Conservation (phyloP, 2,329 filamentous ascomycete species). For the Xylariales sp. region DNA sequence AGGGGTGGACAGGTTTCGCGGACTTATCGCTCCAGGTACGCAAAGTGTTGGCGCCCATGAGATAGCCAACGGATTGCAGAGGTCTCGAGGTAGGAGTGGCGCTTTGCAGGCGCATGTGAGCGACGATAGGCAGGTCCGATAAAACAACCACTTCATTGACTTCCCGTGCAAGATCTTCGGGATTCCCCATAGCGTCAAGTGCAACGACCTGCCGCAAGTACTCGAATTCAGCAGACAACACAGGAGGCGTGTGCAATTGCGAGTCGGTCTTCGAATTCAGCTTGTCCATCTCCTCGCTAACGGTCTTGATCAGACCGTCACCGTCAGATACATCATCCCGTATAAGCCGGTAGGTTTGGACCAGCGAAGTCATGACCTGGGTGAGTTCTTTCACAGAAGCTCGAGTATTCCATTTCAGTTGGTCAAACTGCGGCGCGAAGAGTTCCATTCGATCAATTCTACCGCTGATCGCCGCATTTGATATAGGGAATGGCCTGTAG, state of each 20-base stretch:
- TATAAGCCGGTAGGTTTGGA: conserved; percentile 52
- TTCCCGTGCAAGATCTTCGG: conserved; percentile 17
- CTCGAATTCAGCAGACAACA: conserved; percentile 53
- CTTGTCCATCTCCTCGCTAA: conserved; percentile 46
- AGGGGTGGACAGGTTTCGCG: conserved; percentile 31
- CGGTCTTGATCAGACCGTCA: conserved; percentile 42
- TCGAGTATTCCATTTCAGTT: conserved; percentile 53
- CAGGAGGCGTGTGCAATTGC: conserved; percentile 39
- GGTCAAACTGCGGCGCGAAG: conserved; percentile 56
- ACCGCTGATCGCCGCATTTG: conserved; percentile 39
- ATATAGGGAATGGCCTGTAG: conserved; percentile 60
- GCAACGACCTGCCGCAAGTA: conserved; percentile 47
- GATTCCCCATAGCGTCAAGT: conserved; percentile 30
- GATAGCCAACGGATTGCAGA: conserved; percentile 43
- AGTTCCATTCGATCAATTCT: conserved; percentile 47
- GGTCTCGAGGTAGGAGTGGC: conserved; percentile 31
- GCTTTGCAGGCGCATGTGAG: conserved; percentile 39
- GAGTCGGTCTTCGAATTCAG: conserved; percentile 24
- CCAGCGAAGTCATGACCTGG: conserved; percentile 49
- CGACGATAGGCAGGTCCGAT: conserved; percentile 38
- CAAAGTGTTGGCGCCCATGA: conserved; percentile 28
- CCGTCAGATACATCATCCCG: conserved; percentile 38
- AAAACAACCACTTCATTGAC: conserved; percentile 41
- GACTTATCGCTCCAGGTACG: conserved; percentile 5
- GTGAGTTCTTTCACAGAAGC: conserved; percentile 47